Conservation (phyloP, 2,329 filamentous ascomycete genomes). For the Pseudodiploospora longispora region DNA sequence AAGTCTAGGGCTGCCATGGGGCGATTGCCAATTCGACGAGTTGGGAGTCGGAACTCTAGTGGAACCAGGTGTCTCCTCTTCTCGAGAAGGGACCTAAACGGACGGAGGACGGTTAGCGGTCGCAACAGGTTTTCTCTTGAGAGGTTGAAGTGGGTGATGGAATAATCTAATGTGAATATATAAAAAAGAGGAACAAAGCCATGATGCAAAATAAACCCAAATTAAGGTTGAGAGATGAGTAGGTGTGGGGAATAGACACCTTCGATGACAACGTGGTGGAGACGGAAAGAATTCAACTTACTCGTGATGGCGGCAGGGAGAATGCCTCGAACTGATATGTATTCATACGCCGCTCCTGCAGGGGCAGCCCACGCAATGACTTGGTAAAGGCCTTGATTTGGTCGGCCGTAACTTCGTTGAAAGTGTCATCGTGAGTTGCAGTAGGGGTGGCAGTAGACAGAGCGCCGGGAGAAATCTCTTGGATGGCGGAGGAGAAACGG, state of each 20-base stretch:
- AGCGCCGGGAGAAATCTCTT: slow-evolving; percentile 49
- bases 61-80: slow-evolving; percentile 51
- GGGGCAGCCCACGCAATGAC: slow-evolving; percentile 61
- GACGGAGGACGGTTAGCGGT: slow-evolving; percentile 19
- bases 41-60: slow-evolving; percentile 57
- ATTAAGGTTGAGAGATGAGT: no score
- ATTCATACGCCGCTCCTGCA: slow-evolving; percentile 77
- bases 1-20: slow-evolving; percentile 56
- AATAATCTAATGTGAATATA: no score
- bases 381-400: slow-evolving; percentile 65
- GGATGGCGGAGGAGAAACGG: slow-evolving; percentile 62
- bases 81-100: slow-evolving; percentile 49
- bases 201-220: no score
- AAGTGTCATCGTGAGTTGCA: slow-evolving; percentile 19
- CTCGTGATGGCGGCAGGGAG: slow-evolving; percentile 76
- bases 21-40: slow-evolving; percentile 57
- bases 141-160: no score
- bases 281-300: slow-evolving; percentile 40
- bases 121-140: slow-evolving; percentile 3
- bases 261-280: slow-evolving; percentile 7
- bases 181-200: no score
- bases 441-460: slow-evolving; percentile 24
- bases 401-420: slow-evolving; percentile 43
- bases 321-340: slow-evolving; percentile 87
- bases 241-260: neutral